Conservation (phyloP, 257 asterid species). For the Pogostemon cablin region DNA sequence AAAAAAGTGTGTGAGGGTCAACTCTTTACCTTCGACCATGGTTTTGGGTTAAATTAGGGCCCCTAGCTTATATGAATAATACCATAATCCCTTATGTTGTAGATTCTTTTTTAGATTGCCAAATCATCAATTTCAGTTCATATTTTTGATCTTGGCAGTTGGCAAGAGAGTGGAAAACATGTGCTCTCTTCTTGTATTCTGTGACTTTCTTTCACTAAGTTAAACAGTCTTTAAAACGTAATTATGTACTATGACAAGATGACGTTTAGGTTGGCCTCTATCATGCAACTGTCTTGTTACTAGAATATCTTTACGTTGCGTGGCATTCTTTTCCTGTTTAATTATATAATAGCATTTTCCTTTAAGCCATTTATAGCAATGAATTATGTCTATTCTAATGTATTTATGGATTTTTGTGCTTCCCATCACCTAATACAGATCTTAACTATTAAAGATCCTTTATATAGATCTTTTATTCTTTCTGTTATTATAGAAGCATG, state of each 20-base stretch:
- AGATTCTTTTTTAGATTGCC: too few species aligned
- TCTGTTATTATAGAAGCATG: conserved; percentile 19
- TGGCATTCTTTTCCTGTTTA: conserved; percentile 3
- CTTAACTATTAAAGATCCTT: conserved; percentile 4
- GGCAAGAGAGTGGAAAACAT: not conserved
- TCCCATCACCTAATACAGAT: too few species aligned
- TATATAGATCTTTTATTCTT: not conserved
- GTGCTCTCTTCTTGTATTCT: conserved; percentile 4
- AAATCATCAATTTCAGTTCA: too few species aligned
- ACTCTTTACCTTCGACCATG: too few species aligned
- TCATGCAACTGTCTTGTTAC: not conserved
- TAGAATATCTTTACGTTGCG: not conserved
- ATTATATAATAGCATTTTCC: not conserved
- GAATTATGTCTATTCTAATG: not conserved
- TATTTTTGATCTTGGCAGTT: too few species aligned
- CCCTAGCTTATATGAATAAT: too few species aligned
- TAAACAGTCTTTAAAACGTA: not conserved
- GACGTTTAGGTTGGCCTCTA: not conserved
- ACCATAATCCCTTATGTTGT: too few species aligned
- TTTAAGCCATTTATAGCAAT: not conserved
- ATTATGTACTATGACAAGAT: not conserved
- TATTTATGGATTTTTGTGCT: conserved; percentile 8
- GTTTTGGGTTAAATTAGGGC: too few species aligned
- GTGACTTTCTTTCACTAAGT: not conserved
- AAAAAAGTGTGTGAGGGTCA: too few species aligned